phyloP scores from a whole-genome alignment of 805 yeast species.

The Starmerella bombi region DNA sequence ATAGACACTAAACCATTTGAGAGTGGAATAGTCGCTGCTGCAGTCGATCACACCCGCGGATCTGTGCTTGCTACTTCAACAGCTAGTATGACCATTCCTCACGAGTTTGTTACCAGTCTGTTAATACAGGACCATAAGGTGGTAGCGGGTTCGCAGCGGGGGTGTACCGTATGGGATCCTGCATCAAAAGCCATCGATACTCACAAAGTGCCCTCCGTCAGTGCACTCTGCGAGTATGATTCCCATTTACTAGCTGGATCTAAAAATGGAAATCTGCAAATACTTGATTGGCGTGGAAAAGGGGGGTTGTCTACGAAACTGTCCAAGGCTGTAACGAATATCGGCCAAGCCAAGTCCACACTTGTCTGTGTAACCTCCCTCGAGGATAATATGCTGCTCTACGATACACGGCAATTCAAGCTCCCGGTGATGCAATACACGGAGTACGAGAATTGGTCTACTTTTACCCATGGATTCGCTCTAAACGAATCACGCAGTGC shows the following conservation, averaged over 20 bases:
- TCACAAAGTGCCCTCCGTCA: background rate
- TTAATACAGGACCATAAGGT: background rate
- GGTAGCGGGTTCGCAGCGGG: background rate
- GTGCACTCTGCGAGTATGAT: background rate
- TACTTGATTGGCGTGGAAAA: background rate
- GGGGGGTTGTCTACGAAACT: background rate
- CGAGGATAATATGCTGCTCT: conserved; percentile 15
- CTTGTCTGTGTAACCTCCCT: conserved; percentile 11
- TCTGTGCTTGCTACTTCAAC: background rate
- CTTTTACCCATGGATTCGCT: conserved; percentile 13
- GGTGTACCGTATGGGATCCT: conserved; percentile 3
- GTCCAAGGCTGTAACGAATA: conserved; percentile 10
- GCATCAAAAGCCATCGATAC: background rate
- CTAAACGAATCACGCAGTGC: conserved; percentile 1
- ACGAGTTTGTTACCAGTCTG: conserved; percentile 4
- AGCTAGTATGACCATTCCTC: background rate
- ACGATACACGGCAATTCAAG: conserved; percentile 9
- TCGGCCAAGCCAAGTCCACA: background rate
- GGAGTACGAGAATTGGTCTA: conserved; percentile 16
- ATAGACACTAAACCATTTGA: background rate
- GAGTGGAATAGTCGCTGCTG: conserved; percentile 2
- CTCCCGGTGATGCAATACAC: conserved; percentile 6
- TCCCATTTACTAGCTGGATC: conserved; percentile 1
- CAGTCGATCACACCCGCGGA: conserved; percentile 9
- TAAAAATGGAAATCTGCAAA: background rate